phyloP scores from a whole-genome alignment of 345 rosid species.

The Raphanus sativus region DNA sequence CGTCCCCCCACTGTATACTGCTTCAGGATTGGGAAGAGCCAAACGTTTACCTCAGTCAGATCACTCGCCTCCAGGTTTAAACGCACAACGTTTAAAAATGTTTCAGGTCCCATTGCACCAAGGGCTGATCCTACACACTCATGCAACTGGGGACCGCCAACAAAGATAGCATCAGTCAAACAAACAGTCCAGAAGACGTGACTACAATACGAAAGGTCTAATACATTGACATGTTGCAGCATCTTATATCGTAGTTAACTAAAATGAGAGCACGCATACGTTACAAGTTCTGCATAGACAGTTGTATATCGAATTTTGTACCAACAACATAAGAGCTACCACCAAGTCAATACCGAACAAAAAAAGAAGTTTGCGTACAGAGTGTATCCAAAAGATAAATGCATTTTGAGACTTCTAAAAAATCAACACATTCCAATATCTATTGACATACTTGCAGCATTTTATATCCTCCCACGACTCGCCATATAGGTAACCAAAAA shows the following conservation, averaged over 20 bases:
- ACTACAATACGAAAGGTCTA: constrained; percentile 1
- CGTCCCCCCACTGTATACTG: constrained; percentile 85
- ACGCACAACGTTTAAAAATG: constrained; percentile 65
- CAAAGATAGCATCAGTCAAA: constrained; percentile 26
- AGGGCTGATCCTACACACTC: constrained; percentile 91
- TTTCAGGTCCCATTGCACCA: constrained; percentile 94
- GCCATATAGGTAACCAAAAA: neutral
- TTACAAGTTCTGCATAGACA: neutral
- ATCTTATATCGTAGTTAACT: neutral
- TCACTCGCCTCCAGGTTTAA: constrained; percentile 77
- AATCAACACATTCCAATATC: neutral
- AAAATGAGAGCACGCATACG: neutral
- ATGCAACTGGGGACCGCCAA: constrained; percentile 60
- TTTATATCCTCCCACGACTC: neutral
- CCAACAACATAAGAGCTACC: constrained; percentile 20
- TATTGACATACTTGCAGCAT: neutral
- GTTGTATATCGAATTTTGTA: constrained; percentile 9
- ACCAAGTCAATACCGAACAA: constrained; percentile 4
- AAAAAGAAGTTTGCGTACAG: neutral
- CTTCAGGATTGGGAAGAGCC: constrained; percentile 96
- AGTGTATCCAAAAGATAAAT: neutral
- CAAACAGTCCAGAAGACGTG: constrained; percentile 13
- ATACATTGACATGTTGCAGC: neutral
- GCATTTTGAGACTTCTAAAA: constrained; percentile 7
- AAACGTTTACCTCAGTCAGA: constrained; percentile 79